Evolutionary conservation across 306 rosid species (phyloP).

Genomic region (Benincasa hispida): DNA sequence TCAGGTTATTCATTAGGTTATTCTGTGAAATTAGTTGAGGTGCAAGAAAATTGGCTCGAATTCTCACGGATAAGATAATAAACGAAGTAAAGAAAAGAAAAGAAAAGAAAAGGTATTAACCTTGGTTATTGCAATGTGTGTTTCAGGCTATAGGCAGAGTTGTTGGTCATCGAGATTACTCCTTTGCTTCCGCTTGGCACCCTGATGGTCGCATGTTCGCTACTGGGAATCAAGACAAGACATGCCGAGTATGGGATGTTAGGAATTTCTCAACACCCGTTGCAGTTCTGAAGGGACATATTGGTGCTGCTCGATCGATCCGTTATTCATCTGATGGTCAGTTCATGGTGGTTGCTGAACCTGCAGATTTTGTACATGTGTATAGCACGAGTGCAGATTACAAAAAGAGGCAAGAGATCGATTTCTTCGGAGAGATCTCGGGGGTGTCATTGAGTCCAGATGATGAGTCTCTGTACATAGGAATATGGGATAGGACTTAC

Average conservation of each 20-base stretch:
- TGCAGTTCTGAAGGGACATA: constrained; percentile 17
- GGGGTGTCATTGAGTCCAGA: constrained; percentile 28
- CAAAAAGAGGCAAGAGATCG: constrained; percentile 23
- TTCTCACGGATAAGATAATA: too few relatives aligned
- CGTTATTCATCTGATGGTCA: constrained; percentile 22
- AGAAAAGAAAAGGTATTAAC: too few relatives aligned
- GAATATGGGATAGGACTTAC: constrained; percentile 27
- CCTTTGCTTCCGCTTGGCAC: constrained; percentile 28
- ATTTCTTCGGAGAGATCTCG: constrained; percentile 29
- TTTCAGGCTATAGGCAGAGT: constrained; percentile 15
- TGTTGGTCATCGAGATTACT: constrained; percentile 22
- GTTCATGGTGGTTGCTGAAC: constrained; percentile 27
- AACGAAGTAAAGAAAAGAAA: too few relatives aligned
- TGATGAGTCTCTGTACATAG: constrained; percentile 24
- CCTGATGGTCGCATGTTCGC: constrained; percentile 19
- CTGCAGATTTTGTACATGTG: constrained; percentile 26
- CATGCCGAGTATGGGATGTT: constrained; percentile 28
- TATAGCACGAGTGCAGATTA: constrained; percentile 11
- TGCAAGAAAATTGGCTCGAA: too few relatives aligned
- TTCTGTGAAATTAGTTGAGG: too few relatives aligned
- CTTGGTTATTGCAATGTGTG: background rate
- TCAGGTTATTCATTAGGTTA: too few relatives aligned
- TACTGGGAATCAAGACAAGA: constrained; percentile 31
- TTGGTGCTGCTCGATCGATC: constrained; percentile 24
- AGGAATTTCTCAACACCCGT: constrained; percentile 22